These are phyloP conservation scores for Pichia heedii DNA, from an alignment of 805 yeast genomes.

Conservation along the genomic window DNA sequence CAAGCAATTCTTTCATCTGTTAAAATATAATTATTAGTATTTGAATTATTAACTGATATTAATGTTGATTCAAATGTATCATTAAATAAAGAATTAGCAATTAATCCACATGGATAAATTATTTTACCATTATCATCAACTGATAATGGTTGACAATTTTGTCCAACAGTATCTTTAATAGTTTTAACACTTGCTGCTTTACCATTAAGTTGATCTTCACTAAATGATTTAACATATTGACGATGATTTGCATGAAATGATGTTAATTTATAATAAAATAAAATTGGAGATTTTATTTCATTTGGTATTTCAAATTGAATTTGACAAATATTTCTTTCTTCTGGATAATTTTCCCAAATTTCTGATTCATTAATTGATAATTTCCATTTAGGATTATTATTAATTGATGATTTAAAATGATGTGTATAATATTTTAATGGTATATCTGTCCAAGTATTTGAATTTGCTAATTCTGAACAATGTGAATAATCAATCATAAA, in stretches of 20 bases:
- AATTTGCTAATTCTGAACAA: slow-evolving; percentile 46
- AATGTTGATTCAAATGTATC: slow-evolving; percentile 53
- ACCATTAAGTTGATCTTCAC: slow-evolving; percentile 76
- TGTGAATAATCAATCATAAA: slow-evolving; percentile 66
- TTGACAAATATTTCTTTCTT: slow-evolving; percentile 48
- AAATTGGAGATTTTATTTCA: slow-evolving; percentile 65
- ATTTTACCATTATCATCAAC: slow-evolving; percentile 37
- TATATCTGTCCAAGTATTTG: slow-evolving; percentile 38
- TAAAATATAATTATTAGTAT: slow-evolving; percentile 33
- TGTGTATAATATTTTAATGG: slow-evolving; percentile 50
- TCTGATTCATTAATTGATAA: slow-evolving; percentile 33
- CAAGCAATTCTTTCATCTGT: slow-evolving; percentile 57
- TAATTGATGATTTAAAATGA: slow-evolving; percentile 42
- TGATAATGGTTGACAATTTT: slow-evolving; percentile 60
- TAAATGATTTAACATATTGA: slow-evolving; percentile 81
- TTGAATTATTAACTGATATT: slow-evolving; percentile 33
- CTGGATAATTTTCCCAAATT: slow-evolving; percentile 33
- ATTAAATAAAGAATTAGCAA: slow-evolving; percentile 73
- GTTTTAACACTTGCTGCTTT: slow-evolving; percentile 44
- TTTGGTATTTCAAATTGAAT: slow-evolving; percentile 69
- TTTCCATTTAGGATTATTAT: slow-evolving; percentile 58
- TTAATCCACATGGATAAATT: slow-evolving; percentile 75
- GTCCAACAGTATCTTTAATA: slow-evolving; percentile 45
- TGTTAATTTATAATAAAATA: slow-evolving; percentile 71
- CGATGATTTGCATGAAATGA: slow-evolving; percentile 92